A percentile compares a stretch with the other conserved stretches of the same genome.
Conservation (phyloP, 495 filamentous ascomycete genomes). For the Cercophora sp. region DNA sequence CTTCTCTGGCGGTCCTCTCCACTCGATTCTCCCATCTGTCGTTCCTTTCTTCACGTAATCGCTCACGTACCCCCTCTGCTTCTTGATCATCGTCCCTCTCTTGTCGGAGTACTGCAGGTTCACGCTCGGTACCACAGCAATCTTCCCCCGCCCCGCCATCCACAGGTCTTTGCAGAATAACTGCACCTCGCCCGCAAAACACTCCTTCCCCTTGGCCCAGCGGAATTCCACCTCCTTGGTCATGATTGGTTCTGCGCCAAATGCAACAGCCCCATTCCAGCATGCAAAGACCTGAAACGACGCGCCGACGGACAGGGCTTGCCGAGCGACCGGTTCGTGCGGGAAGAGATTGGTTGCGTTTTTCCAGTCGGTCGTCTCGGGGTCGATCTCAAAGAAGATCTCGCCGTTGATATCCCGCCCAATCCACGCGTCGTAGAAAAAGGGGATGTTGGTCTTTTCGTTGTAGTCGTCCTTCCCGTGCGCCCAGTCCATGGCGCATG, state of each 20-base stretch:
- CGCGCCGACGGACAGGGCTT: constrained; percentile 21
- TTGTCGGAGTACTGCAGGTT: constrained; percentile 46
- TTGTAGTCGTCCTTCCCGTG: constrained; percentile 23
- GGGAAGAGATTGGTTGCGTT: constrained; percentile 45
- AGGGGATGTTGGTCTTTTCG: constrained; percentile 29
- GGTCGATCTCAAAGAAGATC: constrained; percentile 47
- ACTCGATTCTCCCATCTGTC: constrained; percentile 12
- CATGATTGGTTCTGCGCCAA: constrained; percentile 27
- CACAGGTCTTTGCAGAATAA: constrained; percentile 51
- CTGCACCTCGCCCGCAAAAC: constrained; percentile 44
- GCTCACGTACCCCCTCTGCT: constrained; percentile 36
- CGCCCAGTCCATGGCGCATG: constrained; percentile 53
- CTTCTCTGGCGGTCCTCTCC: constrained; percentile 22
- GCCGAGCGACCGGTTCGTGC: constrained; percentile 30
- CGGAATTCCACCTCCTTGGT: constrained; percentile 36
- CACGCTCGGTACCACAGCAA: constrained; percentile 46
- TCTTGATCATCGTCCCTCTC: constrained; percentile 35
- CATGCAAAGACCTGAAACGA: constrained; percentile 55
- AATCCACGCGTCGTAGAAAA: constrained; percentile 52
- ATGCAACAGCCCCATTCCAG: constrained; percentile 47
- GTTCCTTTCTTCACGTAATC: constrained; percentile 19
- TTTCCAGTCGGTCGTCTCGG: constrained; percentile 38
- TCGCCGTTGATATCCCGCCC: constrained; percentile 47
- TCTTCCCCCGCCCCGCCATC: constrained; percentile 40
- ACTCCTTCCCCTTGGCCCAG: constrained; percentile 33